Percentiles rank a stretch among this genome's conserved stretches.
phyloP scores from a whole-genome alignment of 306 rosid species.

The Sesbania bispinosa region DNA sequence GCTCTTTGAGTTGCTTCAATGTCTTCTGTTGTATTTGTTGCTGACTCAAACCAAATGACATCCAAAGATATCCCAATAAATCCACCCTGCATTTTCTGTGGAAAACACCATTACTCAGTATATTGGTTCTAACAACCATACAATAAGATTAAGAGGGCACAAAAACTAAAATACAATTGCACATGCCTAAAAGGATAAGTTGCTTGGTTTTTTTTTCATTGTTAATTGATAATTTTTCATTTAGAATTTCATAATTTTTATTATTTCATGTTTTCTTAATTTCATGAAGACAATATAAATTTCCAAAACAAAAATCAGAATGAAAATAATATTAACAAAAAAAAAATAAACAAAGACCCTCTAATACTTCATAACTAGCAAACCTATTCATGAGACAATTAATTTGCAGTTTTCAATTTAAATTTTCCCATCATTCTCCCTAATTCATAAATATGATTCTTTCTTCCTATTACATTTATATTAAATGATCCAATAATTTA shows the following conservation, averaged over 20 bases:
- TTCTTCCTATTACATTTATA: background rate
- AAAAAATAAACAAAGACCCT: too few relatives aligned
- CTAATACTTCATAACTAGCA: background rate
- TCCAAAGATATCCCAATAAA: conserved; percentile 69
- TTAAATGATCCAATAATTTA: background rate
- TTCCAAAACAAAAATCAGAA: too few relatives aligned
- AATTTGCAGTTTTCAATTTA: background rate
- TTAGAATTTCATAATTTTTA: too few relatives aligned
- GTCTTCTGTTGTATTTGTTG: conserved; percentile 54
- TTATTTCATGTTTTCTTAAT: too few relatives aligned
- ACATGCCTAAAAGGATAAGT: background rate
- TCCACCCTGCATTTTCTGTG: conserved; percentile 60
- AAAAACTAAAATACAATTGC: background rate
- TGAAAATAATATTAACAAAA: too few relatives aligned
- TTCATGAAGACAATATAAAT: too few relatives aligned
- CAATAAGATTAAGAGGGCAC: background rate
- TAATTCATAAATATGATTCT: background rate
- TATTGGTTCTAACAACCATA: background rate
- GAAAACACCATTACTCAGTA: background rate
- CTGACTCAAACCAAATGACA: conserved; percentile 77
- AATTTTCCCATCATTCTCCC: background rate
- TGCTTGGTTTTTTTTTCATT: too few relatives aligned
- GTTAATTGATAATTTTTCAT: too few relatives aligned
- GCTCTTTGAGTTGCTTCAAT: conserved; percentile 77
- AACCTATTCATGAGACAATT: background rate